Percentiles rank a stretch among this genome's conserved stretches.
Evolutionary conservation across 2,329 filamentous ascomycete genomes (phyloP).

Genomic region (Magnaporthiopsis poae): DNA sequence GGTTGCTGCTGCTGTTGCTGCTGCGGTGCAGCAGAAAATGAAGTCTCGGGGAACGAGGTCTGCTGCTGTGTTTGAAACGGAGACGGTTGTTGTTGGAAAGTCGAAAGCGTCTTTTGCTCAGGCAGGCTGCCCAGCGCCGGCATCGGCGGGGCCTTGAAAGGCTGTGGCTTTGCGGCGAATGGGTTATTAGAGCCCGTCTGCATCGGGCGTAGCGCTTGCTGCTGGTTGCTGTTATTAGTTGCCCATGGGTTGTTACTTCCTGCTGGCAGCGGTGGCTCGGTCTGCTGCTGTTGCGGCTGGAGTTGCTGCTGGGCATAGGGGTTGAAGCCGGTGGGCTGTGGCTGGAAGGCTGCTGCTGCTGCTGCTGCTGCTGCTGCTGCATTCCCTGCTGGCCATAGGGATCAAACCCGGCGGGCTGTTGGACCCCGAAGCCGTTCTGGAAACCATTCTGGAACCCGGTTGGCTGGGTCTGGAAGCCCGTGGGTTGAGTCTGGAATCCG

Average conservation of each 20-base stretch:
- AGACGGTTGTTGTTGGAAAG: slow-evolving; percentile 42
- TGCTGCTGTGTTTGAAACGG: slow-evolving; percentile 29
- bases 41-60: slow-evolving; percentile 3
- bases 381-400: slow-evolving; percentile 51
- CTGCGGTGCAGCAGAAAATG: slow-evolving; percentile 27
- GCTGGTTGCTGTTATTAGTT: slow-evolving; percentile 44
- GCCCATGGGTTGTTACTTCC: slow-evolving; percentile 96
- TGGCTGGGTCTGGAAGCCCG: slow-evolving; percentile 39
- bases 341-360: no score
- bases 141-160: slow-evolving; percentile 46
- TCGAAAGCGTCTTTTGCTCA: slow-evolving; percentile 69
- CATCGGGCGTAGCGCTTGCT: slow-evolving; percentile 63
- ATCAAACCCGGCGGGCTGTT: slow-evolving; percentile 56
- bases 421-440: slow-evolving; percentile 56
- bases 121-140: slow-evolving; percentile 66
- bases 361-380: slow-evolving; percentile 36
- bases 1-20: slow-evolving; percentile 37
- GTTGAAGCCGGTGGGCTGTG: slow-evolving; percentile 35
- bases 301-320: slow-evolving; percentile 27
- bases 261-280: slow-evolving; percentile 55
- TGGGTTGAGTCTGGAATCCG: slow-evolving; percentile 38
- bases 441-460: slow-evolving; percentile 55
- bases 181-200: slow-evolving; percentile 96
- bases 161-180: slow-evolving; percentile 63
- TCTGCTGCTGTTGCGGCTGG: slow-evolving; percentile 35